phyloP scores from a whole-genome alignment of 257 asterid genomes.

The Capsicum rhomboideum region DNA sequence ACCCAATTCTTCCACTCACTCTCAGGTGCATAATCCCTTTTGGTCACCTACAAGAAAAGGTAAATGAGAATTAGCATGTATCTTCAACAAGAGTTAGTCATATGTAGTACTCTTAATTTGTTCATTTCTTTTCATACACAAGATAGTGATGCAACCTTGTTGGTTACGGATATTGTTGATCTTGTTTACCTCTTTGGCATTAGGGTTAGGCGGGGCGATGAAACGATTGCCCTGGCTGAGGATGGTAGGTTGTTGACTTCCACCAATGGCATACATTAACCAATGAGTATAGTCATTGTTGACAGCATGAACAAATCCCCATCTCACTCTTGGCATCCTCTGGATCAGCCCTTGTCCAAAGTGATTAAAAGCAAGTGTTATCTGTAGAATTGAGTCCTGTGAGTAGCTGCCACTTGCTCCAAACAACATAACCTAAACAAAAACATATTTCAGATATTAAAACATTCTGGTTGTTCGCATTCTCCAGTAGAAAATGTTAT shows the following conservation, averaged over 20 bases:
- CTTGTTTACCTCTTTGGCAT: conserved; percentile 50
- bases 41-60: conserved; percentile 41
- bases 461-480: background rate
- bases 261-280: conserved; percentile 34
- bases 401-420: conserved; percentile 19
- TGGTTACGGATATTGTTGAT: background rate
- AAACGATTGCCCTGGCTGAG: conserved; percentile 34
- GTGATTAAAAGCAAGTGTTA: conserved; percentile 28
- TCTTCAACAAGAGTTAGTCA: background rate
- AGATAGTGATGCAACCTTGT: background rate
- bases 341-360: conserved; percentile 25
- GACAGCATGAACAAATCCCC: conserved; percentile 25
- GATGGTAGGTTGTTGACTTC: conserved; percentile 25
- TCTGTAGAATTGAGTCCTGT: conserved; percentile 14
- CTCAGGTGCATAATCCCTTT: conserved; percentile 53
- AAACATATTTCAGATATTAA: background rate
- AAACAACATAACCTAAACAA: conserved; percentile 20
- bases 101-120: background rate
- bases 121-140: background rate
- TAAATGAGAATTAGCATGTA: background rate
- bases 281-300: conserved; percentile 29
- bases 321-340: conserved; percentile 32
- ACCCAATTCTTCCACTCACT: conserved; percentile 65
- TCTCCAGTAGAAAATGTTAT: background rate
- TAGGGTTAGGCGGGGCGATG: conserved; percentile 35